Percentiles rank a stretch among this genome's conserved stretches.
Evolutionary conservation across 257 asterid genomes (phyloP).

Genomic region (Fraxinus pennsylvanica): DNA sequence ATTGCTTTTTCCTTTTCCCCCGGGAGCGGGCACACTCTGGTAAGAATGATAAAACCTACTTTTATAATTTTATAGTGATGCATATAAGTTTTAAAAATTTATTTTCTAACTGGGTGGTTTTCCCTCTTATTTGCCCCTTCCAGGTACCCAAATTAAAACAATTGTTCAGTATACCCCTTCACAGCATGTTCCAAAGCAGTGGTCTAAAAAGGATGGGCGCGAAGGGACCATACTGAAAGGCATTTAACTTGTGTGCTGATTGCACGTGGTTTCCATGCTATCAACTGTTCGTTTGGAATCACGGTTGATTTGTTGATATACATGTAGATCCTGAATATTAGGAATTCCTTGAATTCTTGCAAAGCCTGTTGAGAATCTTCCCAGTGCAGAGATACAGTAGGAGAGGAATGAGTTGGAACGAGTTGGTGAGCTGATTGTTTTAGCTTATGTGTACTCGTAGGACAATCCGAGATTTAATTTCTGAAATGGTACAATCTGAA

Average conservation of each 20-base stretch:
- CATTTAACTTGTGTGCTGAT: constrained; percentile 30
- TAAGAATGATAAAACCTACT: background rate
- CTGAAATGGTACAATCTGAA: too few relatives aligned
- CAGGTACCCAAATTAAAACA: constrained; percentile 87
- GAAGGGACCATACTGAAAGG: constrained; percentile 94
- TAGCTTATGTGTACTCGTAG: too few relatives aligned
- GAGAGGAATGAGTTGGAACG: too few relatives aligned
- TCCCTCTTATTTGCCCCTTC: constrained; percentile 18
- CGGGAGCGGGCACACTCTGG: too few relatives aligned
- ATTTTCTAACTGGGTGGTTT: background rate
- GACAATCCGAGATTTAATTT: too few relatives aligned
- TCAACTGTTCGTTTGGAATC: constrained; percentile 26
- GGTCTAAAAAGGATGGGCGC: constrained; percentile 94
- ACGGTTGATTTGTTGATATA: too few relatives aligned
- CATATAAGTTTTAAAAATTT: background rate
- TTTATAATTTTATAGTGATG: background rate
- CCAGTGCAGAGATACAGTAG: too few relatives aligned
- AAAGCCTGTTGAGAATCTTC: too few relatives aligned
- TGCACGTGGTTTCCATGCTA: constrained; percentile 25
- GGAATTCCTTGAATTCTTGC: too few relatives aligned
- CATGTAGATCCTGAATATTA: too few relatives aligned
- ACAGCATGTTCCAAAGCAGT: constrained; percentile 86
- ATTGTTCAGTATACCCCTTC: constrained; percentile 97
- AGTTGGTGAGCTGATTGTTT: too few relatives aligned
- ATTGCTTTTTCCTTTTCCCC: background rate